Percentiles rank a stretch among this genome's conserved stretches.
phyloP scores from a whole-genome alignment of 345 rosid genomes.

The Syzygium aromaticum region DNA sequence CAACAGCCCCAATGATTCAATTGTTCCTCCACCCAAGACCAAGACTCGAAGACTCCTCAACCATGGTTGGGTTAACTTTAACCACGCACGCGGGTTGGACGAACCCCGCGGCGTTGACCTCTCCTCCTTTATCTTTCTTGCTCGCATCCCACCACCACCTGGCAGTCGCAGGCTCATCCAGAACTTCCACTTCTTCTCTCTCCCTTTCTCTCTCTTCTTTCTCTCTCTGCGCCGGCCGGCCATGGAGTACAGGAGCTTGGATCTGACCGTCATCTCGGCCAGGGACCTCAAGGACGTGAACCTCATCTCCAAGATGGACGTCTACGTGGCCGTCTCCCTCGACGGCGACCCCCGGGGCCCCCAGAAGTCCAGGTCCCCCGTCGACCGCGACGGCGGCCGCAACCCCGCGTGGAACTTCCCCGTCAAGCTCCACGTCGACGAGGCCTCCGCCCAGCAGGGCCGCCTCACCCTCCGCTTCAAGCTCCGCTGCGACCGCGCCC shows the following conservation, averaged over 20 bases:
- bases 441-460: conserved; percentile 35
- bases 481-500: conserved; percentile 58
- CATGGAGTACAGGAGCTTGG: conserved; percentile 52
- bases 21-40: background rate
- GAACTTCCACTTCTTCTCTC: background rate
- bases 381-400: conserved; percentile 37
- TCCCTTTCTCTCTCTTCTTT: background rate
- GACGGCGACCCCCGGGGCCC: conserved; percentile 32
- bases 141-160: background rate
- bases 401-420: conserved; percentile 68
- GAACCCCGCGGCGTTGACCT: background rate
- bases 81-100: background rate
- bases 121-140: background rate
- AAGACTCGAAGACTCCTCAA: background rate
- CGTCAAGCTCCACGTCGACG: conserved; percentile 40
- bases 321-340: conserved; percentile 55
- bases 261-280: conserved; percentile 63
- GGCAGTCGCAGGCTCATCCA: background rate
- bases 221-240: background rate
- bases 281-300: conserved; percentile 62
- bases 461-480: conserved; percentile 40
- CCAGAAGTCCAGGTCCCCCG: conserved; percentile 35
- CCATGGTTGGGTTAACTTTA: background rate
- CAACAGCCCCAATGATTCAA: background rate
- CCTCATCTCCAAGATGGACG: conserved; percentile 70